Conservation (phyloP, 768 basidiomycete species). For the Suillus brevipes region DNA sequence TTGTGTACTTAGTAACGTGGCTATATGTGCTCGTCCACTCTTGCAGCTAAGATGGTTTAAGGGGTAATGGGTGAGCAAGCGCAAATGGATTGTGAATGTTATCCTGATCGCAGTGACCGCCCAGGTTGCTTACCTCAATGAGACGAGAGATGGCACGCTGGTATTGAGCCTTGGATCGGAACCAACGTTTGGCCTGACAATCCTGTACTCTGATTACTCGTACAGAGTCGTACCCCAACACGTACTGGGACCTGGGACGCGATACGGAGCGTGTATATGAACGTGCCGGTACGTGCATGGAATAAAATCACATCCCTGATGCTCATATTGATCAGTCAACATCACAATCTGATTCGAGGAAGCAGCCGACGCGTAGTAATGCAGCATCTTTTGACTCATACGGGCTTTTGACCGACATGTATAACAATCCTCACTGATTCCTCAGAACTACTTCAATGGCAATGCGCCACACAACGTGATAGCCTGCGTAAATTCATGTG, state of each 20-base stretch:
- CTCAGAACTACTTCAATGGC: conserved; percentile 55
- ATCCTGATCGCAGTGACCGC: not conserved
- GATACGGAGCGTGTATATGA: conserved; percentile 60
- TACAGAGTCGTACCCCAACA: conserved; percentile 37
- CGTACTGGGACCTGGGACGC: conserved; percentile 49
- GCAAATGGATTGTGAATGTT: no score
- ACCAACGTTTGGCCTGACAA: conserved; percentile 55
- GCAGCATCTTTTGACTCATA: conserved; percentile 63
- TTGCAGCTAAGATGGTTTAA: no score
- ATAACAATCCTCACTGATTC: conserved; percentile 51
- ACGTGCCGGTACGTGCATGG: conserved; percentile 49
- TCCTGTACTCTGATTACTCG: conserved; percentile 47
- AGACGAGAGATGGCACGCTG: conserved; percentile 42
- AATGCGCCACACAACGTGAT: conserved; percentile 62
- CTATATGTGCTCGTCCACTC: no score
- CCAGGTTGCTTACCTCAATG: conserved; percentile 41
- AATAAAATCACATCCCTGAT: conserved; percentile 53
- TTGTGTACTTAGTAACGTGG: no score
- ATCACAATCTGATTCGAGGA: not conserved
- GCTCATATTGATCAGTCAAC: conserved; percentile 53
- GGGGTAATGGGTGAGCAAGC: conserved; percentile 45
- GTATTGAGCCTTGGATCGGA: conserved; percentile 55
- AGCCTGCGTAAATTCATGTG: conserved; percentile 49
- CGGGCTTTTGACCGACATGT: conserved; percentile 60
- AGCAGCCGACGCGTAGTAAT: not conserved